phyloP scores from a whole-genome alignment of 306 rosid genomes.

The Carpinus fangiana region DNA sequence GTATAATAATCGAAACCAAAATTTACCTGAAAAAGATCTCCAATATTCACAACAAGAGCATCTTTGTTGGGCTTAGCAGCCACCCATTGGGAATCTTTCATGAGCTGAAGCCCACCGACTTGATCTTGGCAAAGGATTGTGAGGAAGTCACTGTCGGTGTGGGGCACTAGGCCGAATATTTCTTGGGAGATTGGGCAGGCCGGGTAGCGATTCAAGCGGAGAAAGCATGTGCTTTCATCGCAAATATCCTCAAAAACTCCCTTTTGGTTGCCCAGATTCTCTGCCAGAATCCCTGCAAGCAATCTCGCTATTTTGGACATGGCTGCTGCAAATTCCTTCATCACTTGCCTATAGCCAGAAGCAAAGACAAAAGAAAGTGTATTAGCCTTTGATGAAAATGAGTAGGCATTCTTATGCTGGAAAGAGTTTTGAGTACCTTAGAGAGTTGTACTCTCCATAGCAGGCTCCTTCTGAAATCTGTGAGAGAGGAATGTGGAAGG shows the following conservation, averaged over 20 bases:
- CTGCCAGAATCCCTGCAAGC: constrained; percentile 68
- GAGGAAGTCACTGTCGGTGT: constrained; percentile 91
- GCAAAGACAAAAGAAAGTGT: constrained; percentile 15
- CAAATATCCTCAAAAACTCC: constrained; percentile 58
- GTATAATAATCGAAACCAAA: neutral
- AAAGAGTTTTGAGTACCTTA: constrained; percentile 48
- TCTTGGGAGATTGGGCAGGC: constrained; percentile 59
- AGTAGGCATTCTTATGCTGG: neutral
- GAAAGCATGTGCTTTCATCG: constrained; percentile 76
- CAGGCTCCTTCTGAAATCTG: constrained; percentile 63
- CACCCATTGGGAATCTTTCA: constrained; percentile 90
- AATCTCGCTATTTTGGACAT: constrained; percentile 66
- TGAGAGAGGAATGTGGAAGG: constrained; percentile 87
- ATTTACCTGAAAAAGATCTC: constrained; percentile 89
- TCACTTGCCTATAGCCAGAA: constrained; percentile 56
- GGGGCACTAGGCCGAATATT: constrained; percentile 75
- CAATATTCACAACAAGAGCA: constrained; percentile 83
- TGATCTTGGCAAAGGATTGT: constrained; percentile 84
- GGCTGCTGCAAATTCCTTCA: constrained; percentile 70
- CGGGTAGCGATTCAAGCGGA: constrained; percentile 81
- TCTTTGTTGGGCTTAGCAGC: constrained; percentile 82
- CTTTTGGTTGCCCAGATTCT: constrained; percentile 54
- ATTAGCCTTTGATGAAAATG: constrained; percentile 9
- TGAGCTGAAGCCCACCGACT: constrained; percentile 88
- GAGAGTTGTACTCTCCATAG: constrained; percentile 65